Base-by-base conservation (phyloP, 2,329 filamentous ascomycete genomes). In the Ophiognomonia clavigignenti-juglandacearum region DNA sequence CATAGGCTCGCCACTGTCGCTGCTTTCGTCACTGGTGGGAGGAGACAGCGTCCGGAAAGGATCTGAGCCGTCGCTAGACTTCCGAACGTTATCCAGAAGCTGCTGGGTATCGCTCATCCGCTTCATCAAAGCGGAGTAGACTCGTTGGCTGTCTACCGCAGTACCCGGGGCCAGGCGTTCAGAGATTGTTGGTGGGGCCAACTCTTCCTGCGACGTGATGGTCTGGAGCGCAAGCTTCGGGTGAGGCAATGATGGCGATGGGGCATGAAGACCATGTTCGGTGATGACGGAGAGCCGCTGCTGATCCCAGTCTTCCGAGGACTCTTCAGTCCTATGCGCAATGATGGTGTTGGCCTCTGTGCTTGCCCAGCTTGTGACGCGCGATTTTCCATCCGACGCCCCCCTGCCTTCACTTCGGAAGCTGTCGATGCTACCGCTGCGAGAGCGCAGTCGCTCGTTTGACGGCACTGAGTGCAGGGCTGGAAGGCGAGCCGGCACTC, bases 321-420 rank as follows among this genome's bases (percentile, higher is more conserved):
- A 16, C 49, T 64, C 37, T 45, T 60, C 47, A 53, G 66, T 43
- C 50, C 70, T 49, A 67, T 72, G 49, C 61, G 65, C 78, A 6
- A 73, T 64, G 3, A 77, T 73, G 3, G 77, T 80, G 47, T 74
- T 74, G 2, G 73, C 70, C 1, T 77, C 78, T 0, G 84, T 86
- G 51, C 81, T 79, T 4, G 77, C 77, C 85, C 85, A 88, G 61
- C 85, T 89, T 2, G 84, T 87, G 42, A 87, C 78, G 19, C 84
- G 69, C n/a, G 82, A 85, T 53, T 69, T 77, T 18, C 80, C 74
- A 32, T 78, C 74, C 13, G 63, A 68, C 1, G 56, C 57, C 42
- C 64, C 64, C 34, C 61, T 62, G 6, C 7, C 11, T 26, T 69
- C 67, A 44, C 65, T 72, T 19, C 54, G 55, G 3, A 75, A 53